Evolutionary conservation across 805 yeast genomes (phyloP).

Genomic region (Danielia reshetovae): DNA sequence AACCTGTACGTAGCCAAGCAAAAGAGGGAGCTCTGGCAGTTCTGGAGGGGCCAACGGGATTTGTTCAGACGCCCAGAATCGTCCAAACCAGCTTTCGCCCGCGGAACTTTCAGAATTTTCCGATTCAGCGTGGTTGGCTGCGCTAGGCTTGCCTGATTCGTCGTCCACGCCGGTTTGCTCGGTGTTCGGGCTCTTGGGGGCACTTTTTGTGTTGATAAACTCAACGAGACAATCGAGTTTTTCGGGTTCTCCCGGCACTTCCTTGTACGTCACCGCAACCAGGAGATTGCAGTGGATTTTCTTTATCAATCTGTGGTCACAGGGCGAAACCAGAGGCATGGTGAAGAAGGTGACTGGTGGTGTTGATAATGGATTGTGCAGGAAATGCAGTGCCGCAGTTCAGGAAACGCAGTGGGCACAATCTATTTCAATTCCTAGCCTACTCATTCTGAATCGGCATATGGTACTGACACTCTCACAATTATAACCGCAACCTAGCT

Average conservation of each 20-base stretch:
- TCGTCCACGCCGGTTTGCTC: not conserved
- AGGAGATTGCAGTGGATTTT: slow-evolving; percentile 1
- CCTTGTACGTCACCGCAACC: slow-evolving; percentile 6
- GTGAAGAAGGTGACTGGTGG: not conserved
- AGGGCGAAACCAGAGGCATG: slow-evolving; percentile 3
- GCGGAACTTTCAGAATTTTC: not conserved
- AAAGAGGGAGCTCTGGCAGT: slow-evolving; percentile 14
- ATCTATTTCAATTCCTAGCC: no score
- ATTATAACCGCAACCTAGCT: no score
- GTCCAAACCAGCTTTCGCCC: slow-evolving; percentile 8
- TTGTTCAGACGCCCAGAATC: slow-evolving; percentile 7
- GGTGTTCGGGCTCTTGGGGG: slow-evolving; percentile 1
- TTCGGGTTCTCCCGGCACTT: slow-evolving; percentile 4
- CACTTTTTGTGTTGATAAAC: slow-evolving; percentile 6
- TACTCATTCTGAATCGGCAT: no score
- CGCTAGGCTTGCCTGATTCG: not conserved
- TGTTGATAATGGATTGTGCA: not conserved
- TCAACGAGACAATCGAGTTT: slow-evolving; percentile 10
- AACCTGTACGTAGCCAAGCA: slow-evolving; percentile 37
- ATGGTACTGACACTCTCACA: no score
- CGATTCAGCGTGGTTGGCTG: not conserved
- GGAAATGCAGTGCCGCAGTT: no score
- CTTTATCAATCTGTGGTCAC: slow-evolving; percentile 1
- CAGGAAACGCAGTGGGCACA: no score
- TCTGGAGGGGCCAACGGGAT: slow-evolving; percentile 1